These are phyloP conservation scores for Euphorbia peplus DNA, from an alignment of 345 rosid species.

Conservation along the genomic window DNA sequence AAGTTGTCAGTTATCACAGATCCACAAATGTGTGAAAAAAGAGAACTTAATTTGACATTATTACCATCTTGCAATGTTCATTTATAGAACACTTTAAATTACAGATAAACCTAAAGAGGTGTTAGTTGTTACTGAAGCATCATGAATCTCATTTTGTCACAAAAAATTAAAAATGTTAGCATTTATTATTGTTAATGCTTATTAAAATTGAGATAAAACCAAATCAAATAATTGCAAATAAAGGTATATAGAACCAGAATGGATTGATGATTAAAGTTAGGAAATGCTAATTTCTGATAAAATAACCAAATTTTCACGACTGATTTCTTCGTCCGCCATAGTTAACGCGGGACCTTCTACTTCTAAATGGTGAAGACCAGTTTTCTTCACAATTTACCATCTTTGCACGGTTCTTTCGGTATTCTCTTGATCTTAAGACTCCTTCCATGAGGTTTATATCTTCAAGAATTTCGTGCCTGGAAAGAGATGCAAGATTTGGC, in stretches of 20 bases:
- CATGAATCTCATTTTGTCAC: too few relatives aligned
- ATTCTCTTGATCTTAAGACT: constrained; percentile 76
- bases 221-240: neutral
- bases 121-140: neutral
- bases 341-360: constrained; percentile 36
- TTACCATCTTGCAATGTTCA: neutral
- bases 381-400: constrained; percentile 36
- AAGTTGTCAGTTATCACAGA: neutral
- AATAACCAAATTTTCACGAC: constrained; percentile 14
- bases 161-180: too few relatives aligned
- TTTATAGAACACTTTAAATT: neutral
- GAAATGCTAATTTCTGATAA: constrained; percentile 1
- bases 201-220: neutral
- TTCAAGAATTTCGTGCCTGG: constrained; percentile 67
- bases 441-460: constrained; percentile 70
- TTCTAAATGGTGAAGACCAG: constrained; percentile 36
- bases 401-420: constrained; percentile 51
- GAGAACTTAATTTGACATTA: neutral
- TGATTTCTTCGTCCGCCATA: constrained; percentile 25
- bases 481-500: constrained; percentile 56
- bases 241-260: neutral
- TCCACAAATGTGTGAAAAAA: neutral
- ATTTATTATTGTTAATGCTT: too few relatives aligned
- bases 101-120: neutral
- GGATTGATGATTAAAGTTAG: constrained; percentile 5